These are phyloP conservation scores for Saksenaea vasiformis DNA, from an alignment of 371 early-diverging fungal genomes.

Conservation along the genomic window DNA sequence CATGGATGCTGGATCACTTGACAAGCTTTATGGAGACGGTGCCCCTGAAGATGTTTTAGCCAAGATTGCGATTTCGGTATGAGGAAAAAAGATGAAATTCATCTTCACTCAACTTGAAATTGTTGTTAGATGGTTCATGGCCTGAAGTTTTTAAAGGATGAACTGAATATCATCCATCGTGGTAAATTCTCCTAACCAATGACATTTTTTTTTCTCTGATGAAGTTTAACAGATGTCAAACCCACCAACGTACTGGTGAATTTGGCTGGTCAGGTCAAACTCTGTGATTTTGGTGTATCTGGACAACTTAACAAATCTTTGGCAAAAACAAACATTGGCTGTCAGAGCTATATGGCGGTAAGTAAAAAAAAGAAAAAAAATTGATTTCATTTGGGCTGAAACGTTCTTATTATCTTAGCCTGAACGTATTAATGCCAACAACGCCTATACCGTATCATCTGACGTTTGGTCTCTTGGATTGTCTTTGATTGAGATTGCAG, in stretches of 20 bases:
- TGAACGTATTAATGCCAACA: conserved; percentile 70
- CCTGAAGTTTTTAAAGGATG: conserved; percentile 85
- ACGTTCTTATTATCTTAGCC: conserved; percentile 52
- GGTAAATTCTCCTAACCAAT: too few relatives aligned
- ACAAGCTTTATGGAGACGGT: conserved; percentile 81
- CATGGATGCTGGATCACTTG: conserved; percentile 95
- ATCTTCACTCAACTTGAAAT: background rate
- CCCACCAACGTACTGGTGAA: conserved; percentile 94
- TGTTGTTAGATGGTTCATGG: conserved; percentile 78
- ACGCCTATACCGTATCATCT: conserved; percentile 76
- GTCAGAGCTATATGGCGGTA: conserved; percentile 95
- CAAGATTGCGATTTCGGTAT: conserved; percentile 74
- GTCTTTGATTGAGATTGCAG: conserved; percentile 90
- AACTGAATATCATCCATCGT: conserved; percentile 90
- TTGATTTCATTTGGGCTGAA: too few relatives aligned
- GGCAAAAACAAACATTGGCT: conserved; percentile 93
- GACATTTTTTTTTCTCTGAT: background rate
- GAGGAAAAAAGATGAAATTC: background rate
- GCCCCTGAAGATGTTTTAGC: conserved; percentile 84
- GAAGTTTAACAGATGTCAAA: conserved; percentile 76
- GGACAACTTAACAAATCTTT: conserved; percentile 88
- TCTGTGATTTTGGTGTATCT: conserved; percentile 91
- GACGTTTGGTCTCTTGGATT: conserved; percentile 94
- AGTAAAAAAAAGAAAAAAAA: conserved; percentile 17
- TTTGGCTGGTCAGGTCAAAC: conserved; percentile 83